A percentile compares a stretch with the other conserved stretches of the same genome.
Conservation (phyloP, 2,329 filamentous ascomycete genomes). For the Stenocarpella maydis region DNA sequence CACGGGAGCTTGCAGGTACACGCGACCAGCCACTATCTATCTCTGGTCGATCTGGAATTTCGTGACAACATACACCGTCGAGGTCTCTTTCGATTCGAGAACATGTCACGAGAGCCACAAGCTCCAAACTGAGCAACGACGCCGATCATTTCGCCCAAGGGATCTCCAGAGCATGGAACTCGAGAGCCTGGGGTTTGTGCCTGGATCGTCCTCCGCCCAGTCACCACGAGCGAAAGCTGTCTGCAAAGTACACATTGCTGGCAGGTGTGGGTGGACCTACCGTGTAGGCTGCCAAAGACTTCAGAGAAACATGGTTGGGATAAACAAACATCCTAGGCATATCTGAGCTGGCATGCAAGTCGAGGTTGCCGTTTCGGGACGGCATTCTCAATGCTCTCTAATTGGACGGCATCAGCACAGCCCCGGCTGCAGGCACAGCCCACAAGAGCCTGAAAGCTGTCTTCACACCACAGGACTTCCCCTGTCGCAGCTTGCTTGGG, state of each 20-base stretch:
- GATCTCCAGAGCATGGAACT: background rate
- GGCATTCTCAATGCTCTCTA: background rate
- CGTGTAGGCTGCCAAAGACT: background rate
- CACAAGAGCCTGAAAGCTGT: background rate
- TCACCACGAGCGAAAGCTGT: conserved; percentile 5
- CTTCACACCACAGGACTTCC: conserved; percentile 24
- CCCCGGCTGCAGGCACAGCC: conserved; percentile 7
- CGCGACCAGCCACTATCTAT: background rate
- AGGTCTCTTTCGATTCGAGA: background rate
- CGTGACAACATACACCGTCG: background rate
- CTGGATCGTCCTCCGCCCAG: background rate
- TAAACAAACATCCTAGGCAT: conserved; percentile 17
- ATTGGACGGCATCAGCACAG: conserved; percentile 20
- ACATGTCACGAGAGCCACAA: background rate
- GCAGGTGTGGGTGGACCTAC: conserved; percentile 25
- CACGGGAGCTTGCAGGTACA: background rate
- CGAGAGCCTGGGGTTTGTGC: background rate
- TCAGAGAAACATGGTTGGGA: background rate
- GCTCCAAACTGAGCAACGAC: background rate
- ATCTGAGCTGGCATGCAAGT: conserved; percentile 10
- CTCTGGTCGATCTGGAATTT: background rate
- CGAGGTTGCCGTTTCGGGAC: conserved; percentile 8
- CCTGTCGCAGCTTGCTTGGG: conserved; percentile 18
- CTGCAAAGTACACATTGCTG: background rate
- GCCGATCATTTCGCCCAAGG: background rate